Evolutionary conservation across 106 monocot genomes (phyloP).

Genomic region (Allium fistulosum): DNA sequence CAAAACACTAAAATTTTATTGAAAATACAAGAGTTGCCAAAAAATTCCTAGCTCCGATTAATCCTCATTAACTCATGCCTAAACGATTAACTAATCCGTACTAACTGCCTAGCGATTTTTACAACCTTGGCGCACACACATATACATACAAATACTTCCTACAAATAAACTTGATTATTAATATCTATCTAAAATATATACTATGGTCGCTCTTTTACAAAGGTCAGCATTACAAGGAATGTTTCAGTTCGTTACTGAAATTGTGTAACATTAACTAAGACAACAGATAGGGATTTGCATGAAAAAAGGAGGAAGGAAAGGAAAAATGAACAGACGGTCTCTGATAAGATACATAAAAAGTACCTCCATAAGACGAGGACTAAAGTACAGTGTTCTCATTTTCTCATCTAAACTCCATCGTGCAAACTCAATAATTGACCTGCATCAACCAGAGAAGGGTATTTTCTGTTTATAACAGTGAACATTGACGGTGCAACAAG

Average conservation of each 20-base stretch:
- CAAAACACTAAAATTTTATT: no score
- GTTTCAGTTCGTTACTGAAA: not conserved
- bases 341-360: not conserved
- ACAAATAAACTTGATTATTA: no score
- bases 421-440: slow-evolving; percentile 84
- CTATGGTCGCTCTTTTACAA: not conserved
- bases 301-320: not conserved
- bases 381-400: slow-evolving; percentile 52
- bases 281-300: not conserved
- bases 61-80: no score
- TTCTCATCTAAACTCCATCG: slow-evolving; percentile 61
- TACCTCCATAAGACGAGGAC: slow-evolving; percentile 96
- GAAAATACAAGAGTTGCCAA: no score
- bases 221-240: not conserved
- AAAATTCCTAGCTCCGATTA: no score
- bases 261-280: not conserved
- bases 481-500: no score
- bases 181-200: not conserved
- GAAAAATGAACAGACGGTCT: not conserved
- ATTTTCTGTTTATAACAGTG: not conserved
- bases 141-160: not conserved
- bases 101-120: no score
- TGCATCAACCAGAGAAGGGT: slow-evolving; percentile 18
- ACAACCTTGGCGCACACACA: not conserved
- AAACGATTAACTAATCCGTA: no score